These are phyloP conservation scores for Chlorella sp. DNA, from an alignment of 139 green algal genomes.

Conservation along the genomic window DNA sequence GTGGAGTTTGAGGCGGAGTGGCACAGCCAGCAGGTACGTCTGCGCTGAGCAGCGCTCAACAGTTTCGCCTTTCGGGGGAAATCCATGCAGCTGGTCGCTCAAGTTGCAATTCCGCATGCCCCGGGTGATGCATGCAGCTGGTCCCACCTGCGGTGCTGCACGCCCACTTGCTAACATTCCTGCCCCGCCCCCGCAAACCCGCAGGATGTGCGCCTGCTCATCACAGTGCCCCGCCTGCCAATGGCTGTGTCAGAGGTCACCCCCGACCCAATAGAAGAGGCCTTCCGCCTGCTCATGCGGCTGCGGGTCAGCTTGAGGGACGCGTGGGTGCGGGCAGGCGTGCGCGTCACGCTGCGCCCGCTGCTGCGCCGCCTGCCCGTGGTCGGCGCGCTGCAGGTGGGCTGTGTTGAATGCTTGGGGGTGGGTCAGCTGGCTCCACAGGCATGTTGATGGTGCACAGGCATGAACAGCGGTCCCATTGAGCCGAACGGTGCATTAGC, in stretches of 20 bases:
- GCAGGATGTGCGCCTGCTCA: constrained; percentile 1
- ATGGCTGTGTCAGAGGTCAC: not conserved
- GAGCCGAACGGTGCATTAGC: too few relatives aligned
- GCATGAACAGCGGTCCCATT: too few relatives aligned
- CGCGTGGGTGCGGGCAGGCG: constrained; percentile 2
- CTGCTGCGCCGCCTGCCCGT: constrained; percentile 11
- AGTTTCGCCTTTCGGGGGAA: too few relatives aligned
- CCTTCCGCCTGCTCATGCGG: not conserved
- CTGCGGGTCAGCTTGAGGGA: not conserved
- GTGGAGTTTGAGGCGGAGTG: constrained; percentile 14
- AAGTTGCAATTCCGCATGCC: too few relatives aligned
- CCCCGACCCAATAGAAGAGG: not conserved
- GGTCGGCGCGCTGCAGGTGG: constrained; percentile 1
- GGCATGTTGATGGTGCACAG: too few relatives aligned
- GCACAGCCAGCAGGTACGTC: not conserved
- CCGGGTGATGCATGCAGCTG: too few relatives aligned
- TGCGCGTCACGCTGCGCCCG: constrained; percentile 15
- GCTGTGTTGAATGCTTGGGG: not conserved
- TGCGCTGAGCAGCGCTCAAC: too few relatives aligned
- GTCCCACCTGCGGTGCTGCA: too few relatives aligned
- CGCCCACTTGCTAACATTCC: not conserved
- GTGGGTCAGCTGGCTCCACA: too few relatives aligned
- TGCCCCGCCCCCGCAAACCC: not conserved
- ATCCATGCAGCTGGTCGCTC: too few relatives aligned
- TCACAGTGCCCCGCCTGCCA: constrained; percentile 11